Evolutionary conservation across 495 filamentous ascomycete genomes (phyloP).

Genomic region (Ramalina intermedia): DNA sequence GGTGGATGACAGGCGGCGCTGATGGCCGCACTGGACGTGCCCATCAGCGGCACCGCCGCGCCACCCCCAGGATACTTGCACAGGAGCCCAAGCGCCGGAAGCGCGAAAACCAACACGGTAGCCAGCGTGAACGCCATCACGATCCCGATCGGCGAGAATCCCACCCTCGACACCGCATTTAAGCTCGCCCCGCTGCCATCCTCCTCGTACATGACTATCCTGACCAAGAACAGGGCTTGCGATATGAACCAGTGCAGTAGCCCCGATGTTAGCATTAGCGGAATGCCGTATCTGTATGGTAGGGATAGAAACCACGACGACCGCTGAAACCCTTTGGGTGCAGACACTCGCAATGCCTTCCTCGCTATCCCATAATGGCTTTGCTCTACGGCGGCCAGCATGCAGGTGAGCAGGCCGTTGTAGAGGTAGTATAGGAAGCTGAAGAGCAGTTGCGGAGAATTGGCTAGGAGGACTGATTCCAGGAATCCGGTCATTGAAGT

Average conservation of each 20-base stretch:
- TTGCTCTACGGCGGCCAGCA: constrained; percentile 24
- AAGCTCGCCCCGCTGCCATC: constrained; percentile 14
- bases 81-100: constrained; percentile 14
- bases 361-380: constrained; percentile 12
- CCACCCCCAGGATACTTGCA: constrained; percentile 27
- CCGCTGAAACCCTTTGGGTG: constrained; percentile 20
- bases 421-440: constrained; percentile 24
- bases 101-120: neutral
- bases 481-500: no score
- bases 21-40: no score
- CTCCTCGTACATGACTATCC: constrained; percentile 10
- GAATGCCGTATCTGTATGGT: constrained; percentile 27
- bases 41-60: constrained; percentile 27
- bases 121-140: constrained; percentile 10
- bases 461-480: neutral
- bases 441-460: constrained; percentile 27
- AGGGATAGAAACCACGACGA: constrained; percentile 30
- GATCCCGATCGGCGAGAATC: constrained; percentile 13
- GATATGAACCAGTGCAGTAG: constrained; percentile 27
- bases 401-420: constrained; percentile 23
- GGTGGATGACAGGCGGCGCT: constrained; percentile 30
- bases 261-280: constrained; percentile 17
- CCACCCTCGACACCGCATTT: constrained; percentile 16
- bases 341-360: constrained; percentile 29
- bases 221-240: constrained; percentile 23